A percentile compares a stretch with the other conserved stretches of the same genome.
Evolutionary conservation across 495 filamentous ascomycete genomes (phyloP).

Genomic region (Neurospora sp.): DNA sequence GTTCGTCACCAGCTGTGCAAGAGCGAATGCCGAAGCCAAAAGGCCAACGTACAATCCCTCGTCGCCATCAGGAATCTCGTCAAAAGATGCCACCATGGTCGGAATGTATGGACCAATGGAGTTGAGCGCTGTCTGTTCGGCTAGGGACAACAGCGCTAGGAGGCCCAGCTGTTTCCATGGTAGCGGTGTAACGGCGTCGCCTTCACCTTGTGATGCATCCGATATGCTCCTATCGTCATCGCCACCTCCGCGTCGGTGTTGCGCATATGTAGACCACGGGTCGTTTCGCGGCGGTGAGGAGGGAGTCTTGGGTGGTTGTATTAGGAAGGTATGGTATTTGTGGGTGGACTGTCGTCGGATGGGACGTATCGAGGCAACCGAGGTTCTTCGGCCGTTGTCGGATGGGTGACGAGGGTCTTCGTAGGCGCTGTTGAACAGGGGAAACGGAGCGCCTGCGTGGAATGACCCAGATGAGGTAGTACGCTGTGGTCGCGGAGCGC

Average conservation of each 20-base stretch:
- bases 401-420: constrained; percentile 4
- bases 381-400: constrained; percentile 3
- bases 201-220: neutral
- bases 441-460: constrained; percentile 39
- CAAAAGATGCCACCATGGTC: constrained; percentile 79
- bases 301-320: constrained; percentile 71
- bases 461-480: constrained; percentile 32
- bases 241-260: constrained; percentile 7
- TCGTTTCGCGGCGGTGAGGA: constrained; percentile 15
- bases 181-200: constrained; percentile 52
- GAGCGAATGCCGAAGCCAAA: constrained; percentile 81
- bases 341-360: constrained; percentile 55
- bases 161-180: constrained; percentile 76
- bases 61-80: constrained; percentile 57
- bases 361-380: constrained; percentile 6
- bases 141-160: constrained; percentile 77
- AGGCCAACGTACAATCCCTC: constrained; percentile 85
- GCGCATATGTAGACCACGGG: constrained; percentile 4
- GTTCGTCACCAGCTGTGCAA: constrained; percentile 86
- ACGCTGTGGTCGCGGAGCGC: constrained; percentile 12
- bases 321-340: constrained; percentile 93
- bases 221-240: constrained; percentile 15
- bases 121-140: constrained; percentile 93
- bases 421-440: constrained; percentile 17
- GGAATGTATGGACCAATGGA: constrained; percentile 95